These are phyloP conservation scores for Buddleja alternifolia DNA, from an alignment of 257 asterid species.

Conservation along the genomic window DNA sequence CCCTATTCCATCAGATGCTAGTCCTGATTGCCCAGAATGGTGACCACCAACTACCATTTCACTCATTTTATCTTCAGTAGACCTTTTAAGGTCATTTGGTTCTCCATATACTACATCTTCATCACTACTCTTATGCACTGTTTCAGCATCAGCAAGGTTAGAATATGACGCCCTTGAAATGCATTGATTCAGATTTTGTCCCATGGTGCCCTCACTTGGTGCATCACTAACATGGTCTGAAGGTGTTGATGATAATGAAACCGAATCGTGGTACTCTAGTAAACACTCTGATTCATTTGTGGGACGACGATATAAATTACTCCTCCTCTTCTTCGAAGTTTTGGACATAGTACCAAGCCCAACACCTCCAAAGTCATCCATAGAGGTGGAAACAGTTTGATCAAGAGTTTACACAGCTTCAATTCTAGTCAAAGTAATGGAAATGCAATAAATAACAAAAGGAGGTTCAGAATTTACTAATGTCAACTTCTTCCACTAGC, in stretches of 20 bases:
- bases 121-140: slow-evolving; percentile 32
- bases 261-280: slow-evolving; percentile 45
- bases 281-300: slow-evolving; percentile 49
- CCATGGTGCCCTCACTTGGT: slow-evolving; percentile 53
- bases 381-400: slow-evolving; percentile 24
- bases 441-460: background rate
- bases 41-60: slow-evolving; percentile 24
- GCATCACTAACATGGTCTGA: slow-evolving; percentile 55
- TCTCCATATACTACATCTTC: slow-evolving; percentile 39
- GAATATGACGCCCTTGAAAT: slow-evolving; percentile 39
- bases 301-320: slow-evolving; percentile 59
- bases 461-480: background rate
- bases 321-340: slow-evolving; percentile 59
- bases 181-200: slow-evolving; percentile 24
- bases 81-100: slow-evolving; percentile 25
- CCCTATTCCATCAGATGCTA: slow-evolving; percentile 46
- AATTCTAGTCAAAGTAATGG: background rate
- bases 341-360: slow-evolving; percentile 35
- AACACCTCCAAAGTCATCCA: slow-evolving; percentile 54
- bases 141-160: slow-evolving; percentile 46
- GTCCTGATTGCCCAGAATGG: slow-evolving; percentile 36
- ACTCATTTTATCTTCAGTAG: slow-evolving; percentile 23
- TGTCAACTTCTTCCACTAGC: slow-evolving; percentile 24
- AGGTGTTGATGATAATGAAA: slow-evolving; percentile 66
- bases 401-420: slow-evolving; percentile 22